Conservation (phyloP, 768 basidiomycete species). For the Mycena crocata region DNA sequence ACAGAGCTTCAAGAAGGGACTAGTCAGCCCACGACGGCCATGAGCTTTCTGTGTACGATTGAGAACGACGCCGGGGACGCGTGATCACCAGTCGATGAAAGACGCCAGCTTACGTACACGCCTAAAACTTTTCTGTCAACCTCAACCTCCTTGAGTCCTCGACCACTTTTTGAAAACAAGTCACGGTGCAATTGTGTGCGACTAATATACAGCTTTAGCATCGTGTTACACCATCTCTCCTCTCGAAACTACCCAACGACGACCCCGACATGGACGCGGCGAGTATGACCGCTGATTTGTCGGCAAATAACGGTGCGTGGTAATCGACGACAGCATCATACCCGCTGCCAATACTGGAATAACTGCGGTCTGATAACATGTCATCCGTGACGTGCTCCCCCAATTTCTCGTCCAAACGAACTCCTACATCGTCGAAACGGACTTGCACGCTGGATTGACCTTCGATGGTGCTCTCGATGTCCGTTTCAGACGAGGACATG, state of each 20-base stretch:
- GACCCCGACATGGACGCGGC: constrained; percentile 19
- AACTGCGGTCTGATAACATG: constrained; percentile 11
- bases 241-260: constrained; percentile 9
- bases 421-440: constrained; percentile 13
- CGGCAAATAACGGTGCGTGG: constrained; percentile 10
- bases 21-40: too few species aligned
- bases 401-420: constrained; percentile 1
- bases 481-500: constrained; percentile 22
- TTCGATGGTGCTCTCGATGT: constrained; percentile 19
- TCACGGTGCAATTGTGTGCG: too few species aligned
- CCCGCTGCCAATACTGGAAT: constrained; percentile 27
- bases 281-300: neutral
- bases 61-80: too few species aligned
- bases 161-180: too few species aligned
- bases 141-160: too few species aligned
- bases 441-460: constrained; percentile 11
- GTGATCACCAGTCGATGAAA: too few species aligned
- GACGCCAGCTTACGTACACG: too few species aligned
- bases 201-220: too few species aligned
- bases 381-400: neutral
- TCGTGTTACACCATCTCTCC: neutral
- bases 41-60: too few species aligned
- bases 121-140: too few species aligned
- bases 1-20: too few species aligned
- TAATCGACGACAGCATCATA: constrained; percentile 10